Evolutionary conservation across 768 basidiomycete genomes (phyloP).

Genomic region (Butyriboletus loyo): DNA sequence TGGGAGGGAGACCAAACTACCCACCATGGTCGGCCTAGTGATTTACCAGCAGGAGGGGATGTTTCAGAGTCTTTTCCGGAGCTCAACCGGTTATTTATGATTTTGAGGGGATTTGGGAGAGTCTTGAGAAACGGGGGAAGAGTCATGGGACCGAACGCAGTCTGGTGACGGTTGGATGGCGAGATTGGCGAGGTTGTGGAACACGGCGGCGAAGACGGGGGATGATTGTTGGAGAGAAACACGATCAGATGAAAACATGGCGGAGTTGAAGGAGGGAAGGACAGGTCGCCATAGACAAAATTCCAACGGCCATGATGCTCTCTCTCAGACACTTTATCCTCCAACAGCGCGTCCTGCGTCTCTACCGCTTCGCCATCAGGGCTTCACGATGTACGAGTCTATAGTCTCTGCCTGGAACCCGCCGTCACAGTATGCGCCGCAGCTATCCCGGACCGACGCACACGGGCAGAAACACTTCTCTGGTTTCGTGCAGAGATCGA

Average conservation of each 20-base stretch:
- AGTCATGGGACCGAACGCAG: no score
- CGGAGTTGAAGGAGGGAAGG: slow-evolving; percentile 12
- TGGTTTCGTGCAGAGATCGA: slow-evolving; percentile 79
- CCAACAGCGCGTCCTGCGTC: slow-evolving; percentile 52
- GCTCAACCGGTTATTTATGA: slow-evolving; percentile 33
- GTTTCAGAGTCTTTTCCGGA: slow-evolving; percentile 62
- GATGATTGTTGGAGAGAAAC: slow-evolving; percentile 8
- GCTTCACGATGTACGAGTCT: slow-evolving; percentile 57
- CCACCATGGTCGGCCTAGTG: slow-evolving; percentile 72
- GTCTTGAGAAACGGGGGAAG: slow-evolving; percentile 11
- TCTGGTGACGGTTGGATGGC: slow-evolving; percentile 30
- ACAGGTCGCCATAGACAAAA: slow-evolving; percentile 13
- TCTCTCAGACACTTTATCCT: slow-evolving; percentile 76
- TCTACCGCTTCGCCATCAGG: slow-evolving; percentile 69
- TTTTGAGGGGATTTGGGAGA: slow-evolving; percentile 14
- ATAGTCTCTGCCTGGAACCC: neutral
- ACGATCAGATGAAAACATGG: slow-evolving; percentile 34
- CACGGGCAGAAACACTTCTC: slow-evolving; percentile 60
- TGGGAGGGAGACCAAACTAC: slow-evolving; percentile 8
- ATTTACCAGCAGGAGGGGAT: slow-evolving; percentile 43
- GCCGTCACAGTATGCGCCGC: slow-evolving; percentile 4
- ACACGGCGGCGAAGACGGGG: slow-evolving; percentile 28
- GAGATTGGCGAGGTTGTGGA: slow-evolving; percentile 33
- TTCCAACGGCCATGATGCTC: slow-evolving; percentile 18
- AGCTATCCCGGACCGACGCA: slow-evolving; percentile 62